These are phyloP conservation scores for Globisporangium heterothallicum DNA, from an alignment of 352 stramenopile genomes.

Conservation along the genomic window DNA sequence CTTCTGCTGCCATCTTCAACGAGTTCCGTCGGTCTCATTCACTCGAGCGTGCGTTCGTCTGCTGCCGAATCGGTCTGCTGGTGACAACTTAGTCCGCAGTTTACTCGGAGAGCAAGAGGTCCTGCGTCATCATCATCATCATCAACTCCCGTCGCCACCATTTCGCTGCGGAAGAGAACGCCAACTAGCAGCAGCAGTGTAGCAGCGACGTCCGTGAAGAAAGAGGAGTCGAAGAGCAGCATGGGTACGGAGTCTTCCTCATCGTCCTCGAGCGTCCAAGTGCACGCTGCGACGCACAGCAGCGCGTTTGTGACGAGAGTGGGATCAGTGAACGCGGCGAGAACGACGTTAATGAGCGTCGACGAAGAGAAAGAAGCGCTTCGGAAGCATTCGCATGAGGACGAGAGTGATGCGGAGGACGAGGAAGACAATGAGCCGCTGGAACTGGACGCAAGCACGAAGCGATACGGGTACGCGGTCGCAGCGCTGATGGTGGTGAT, in stretches of 20 bases:
- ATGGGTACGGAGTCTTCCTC: constrained; percentile 10
- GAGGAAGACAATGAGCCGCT: constrained; percentile 16
- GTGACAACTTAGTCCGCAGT: not conserved
- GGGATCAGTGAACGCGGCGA: not conserved
- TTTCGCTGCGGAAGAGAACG: constrained; percentile 14
- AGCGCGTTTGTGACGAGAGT: constrained; percentile 1
- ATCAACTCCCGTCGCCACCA: not conserved
- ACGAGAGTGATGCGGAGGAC: constrained; percentile 4
- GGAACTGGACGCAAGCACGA: constrained; percentile 18
- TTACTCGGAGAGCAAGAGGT: not conserved
- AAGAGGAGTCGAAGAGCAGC: not conserved
- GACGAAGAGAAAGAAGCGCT: constrained; percentile 15
- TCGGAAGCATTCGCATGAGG: constrained; percentile 1
- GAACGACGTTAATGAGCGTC: not conserved
- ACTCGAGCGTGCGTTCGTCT: not conserved
- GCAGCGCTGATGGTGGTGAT: constrained; percentile 48
- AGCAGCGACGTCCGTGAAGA: not conserved
- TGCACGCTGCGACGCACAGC: not conserved
- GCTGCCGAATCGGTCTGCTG: not conserved
- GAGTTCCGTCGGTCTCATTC: not conserved
- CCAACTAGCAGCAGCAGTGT: constrained; percentile 7
- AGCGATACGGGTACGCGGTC: constrained; percentile 37
- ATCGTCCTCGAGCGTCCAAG: not conserved
- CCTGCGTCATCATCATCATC: not conserved
- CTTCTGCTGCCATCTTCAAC: not conserved